These are phyloP conservation scores for Hibiscus tridactylites DNA, from an alignment of 345 rosid genomes.

Conservation along the genomic window DNA sequence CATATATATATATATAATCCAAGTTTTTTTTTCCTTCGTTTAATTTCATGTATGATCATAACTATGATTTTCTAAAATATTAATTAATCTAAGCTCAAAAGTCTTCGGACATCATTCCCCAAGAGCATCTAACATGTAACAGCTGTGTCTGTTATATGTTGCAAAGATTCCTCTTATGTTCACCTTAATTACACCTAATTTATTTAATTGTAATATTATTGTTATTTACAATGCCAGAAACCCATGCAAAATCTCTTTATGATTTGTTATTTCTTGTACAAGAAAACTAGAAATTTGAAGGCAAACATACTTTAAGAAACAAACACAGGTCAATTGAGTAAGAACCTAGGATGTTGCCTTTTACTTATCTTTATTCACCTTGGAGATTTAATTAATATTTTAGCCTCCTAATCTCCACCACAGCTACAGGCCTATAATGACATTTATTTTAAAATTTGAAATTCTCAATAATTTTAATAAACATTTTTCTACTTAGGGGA, in stretches of 20 bases:
- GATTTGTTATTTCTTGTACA: too few relatives aligned
- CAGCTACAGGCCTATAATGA: too few relatives aligned
- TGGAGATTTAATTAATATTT: not conserved
- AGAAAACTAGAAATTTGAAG: not conserved
- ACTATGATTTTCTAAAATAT: too few relatives aligned
- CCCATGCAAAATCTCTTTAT: not conserved
- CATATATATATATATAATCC: too few relatives aligned
- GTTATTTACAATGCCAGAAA: not conserved
- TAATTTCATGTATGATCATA: not conserved
- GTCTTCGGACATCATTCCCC: not conserved
- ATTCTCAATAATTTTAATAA: too few relatives aligned
- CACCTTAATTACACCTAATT: not conserved
- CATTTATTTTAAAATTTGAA: too few relatives aligned
- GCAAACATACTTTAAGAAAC: not conserved
- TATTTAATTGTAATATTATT: too few relatives aligned
- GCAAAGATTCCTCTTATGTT: not conserved
- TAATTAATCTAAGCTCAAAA: not conserved
- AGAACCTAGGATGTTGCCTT: not conserved
- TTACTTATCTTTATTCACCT: not conserved
- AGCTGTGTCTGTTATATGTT: not conserved
- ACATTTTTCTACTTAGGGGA: too few relatives aligned
- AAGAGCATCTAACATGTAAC: not conserved
- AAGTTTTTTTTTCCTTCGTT: too few relatives aligned
- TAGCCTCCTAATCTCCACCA: too few relatives aligned
- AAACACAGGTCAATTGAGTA: not conserved